A percentile compares a stretch with the other conserved stretches of the same genome.
Evolutionary conservation across 129 eudicot genomes (phyloP).

Genomic region (Rutidosis leptorrhynchoides): DNA sequence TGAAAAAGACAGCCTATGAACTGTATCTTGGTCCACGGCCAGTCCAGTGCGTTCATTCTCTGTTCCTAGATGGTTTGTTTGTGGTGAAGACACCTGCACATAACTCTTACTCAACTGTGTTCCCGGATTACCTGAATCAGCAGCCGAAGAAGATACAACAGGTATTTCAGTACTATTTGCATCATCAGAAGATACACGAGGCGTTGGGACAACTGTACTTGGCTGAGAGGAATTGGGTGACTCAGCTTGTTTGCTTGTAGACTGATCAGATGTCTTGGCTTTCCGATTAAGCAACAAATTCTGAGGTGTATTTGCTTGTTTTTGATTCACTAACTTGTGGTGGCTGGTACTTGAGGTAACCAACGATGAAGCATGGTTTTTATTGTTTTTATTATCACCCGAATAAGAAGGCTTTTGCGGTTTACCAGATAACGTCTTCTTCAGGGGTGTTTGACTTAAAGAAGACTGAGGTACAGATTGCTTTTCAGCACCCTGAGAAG

Average conservation of each 20-base stretch:
- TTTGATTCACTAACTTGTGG: slow-evolving; percentile 44
- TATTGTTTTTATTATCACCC: slow-evolving; percentile 36
- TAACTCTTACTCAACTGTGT: slow-evolving; percentile 34
- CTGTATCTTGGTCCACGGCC: slow-evolving; percentile 34
- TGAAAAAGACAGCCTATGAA: slow-evolving; percentile 43
- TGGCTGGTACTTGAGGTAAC: slow-evolving; percentile 38
- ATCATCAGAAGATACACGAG: slow-evolving; percentile 31
- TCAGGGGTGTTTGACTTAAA: slow-evolving; percentile 49
- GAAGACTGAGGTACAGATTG: slow-evolving; percentile 39
- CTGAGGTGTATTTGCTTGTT: slow-evolving; percentile 35
- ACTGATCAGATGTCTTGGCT: slow-evolving; percentile 39
- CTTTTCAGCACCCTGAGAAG: slow-evolving; percentile 45
- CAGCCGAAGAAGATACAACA: slow-evolving; percentile 37
- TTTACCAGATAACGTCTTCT: slow-evolving; percentile 47
- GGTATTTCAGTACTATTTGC: slow-evolving; percentile 31
- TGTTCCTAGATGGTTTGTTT: slow-evolving; percentile 27
- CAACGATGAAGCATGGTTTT: slow-evolving; percentile 37
- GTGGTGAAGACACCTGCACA: too few relatives aligned
- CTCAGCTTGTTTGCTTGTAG: slow-evolving; percentile 36
- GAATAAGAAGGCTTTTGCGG: slow-evolving; percentile 26
- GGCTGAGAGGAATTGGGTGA: slow-evolving; percentile 31
- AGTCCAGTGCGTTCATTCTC: slow-evolving; percentile 36
- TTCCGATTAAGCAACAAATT: slow-evolving; percentile 46
- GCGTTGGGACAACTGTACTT: slow-evolving; percentile 16
- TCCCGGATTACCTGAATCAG: slow-evolving; percentile 32